Conservation (phyloP, 2,329 filamentous ascomycete species). For the Graphilbum sp. region DNA sequence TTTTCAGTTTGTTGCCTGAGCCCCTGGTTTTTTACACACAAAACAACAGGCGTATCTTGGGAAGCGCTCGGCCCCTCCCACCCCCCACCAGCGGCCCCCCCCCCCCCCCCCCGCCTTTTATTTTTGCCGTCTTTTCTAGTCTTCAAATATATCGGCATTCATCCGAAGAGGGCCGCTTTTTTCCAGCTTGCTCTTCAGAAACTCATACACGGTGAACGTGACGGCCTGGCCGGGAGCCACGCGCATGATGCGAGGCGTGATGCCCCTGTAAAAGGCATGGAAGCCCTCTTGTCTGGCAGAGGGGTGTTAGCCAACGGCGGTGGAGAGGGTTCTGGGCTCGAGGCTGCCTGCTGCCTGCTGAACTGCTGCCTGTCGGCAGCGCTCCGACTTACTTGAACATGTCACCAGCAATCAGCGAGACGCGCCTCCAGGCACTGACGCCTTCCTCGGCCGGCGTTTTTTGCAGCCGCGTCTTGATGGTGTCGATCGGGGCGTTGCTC, state of each 20-base stretch:
- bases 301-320: background rate
- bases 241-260: conserved; percentile 92
- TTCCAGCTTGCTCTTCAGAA: conserved; percentile 56
- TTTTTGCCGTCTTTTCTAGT: background rate
- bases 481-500: conserved; percentile 95
- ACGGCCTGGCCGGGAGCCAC: conserved; percentile 88
- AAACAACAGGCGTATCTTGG: no score
- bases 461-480: conserved; percentile 94
- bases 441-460: conserved; percentile 72
- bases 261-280: conserved; percentile 96
- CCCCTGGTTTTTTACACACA: no score
- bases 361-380: no score
- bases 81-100: no score
- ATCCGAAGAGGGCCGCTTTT: conserved; percentile 42
- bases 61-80: no score
- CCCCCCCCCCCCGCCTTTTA: no score
- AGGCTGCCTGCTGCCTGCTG: background rate
- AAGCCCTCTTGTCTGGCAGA: conserved; percentile 83
- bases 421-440: conserved; percentile 64
- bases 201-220: conserved; percentile 66
- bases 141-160: conserved; percentile 27
- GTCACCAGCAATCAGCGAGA: conserved; percentile 59
- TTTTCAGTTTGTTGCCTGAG: no score
- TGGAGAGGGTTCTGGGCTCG: no score
- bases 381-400: conserved; percentile 55